Base-by-base conservation (phyloP, 495 filamentous ascomycete genomes). In the Penicillium pulvis region DNA sequence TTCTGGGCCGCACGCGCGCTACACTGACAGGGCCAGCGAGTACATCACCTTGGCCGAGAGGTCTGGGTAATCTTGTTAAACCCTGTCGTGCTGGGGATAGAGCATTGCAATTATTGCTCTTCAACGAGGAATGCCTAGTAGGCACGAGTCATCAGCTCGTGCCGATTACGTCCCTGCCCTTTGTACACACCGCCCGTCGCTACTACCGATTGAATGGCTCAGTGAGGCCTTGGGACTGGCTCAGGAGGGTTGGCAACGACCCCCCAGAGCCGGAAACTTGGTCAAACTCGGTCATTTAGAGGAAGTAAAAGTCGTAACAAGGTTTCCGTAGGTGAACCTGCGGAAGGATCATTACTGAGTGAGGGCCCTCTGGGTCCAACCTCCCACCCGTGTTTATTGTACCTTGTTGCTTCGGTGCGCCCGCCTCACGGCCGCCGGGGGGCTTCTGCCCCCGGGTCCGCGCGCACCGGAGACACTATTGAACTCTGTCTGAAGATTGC, bases 31-130 rank as follows among this genome's bases (percentile, higher is more conserved):
- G 48, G 48, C 48, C 48, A 51, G 48, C 83, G 81, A 87, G 84
- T 86, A 76, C 75, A 72, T 82, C 76, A 69, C 82, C 82, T 86
- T 87, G 77, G 75, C 85, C 83, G 81, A 79, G 85, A 87, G 84
- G 83, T 75, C 76, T 82, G 81, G 81, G 83, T 87, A 86, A 87
- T 87, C 81, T 87, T 87, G 80, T 87, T 84, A 87, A 87, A 86
- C 82, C 83, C 81, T 85, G 82, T 87, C 81, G 84, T 87, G 81
- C 81, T 87, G 82, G 83, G 83, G 81, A 87, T 87, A 87, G 82
- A 87, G 82, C 83, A 87, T 87, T 88, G 82, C 83, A 87, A 86
- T 86, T 87, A 86, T 87, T 88, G 83, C 85, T 87, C 84, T 87
- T 88, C 83, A 87, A 87, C 81, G 82, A 87, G 83, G 82, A 87